These are phyloP conservation scores for Xylaria longipes DNA, from an alignment of 495 filamentous ascomycete genomes.

Conservation along the genomic window DNA sequence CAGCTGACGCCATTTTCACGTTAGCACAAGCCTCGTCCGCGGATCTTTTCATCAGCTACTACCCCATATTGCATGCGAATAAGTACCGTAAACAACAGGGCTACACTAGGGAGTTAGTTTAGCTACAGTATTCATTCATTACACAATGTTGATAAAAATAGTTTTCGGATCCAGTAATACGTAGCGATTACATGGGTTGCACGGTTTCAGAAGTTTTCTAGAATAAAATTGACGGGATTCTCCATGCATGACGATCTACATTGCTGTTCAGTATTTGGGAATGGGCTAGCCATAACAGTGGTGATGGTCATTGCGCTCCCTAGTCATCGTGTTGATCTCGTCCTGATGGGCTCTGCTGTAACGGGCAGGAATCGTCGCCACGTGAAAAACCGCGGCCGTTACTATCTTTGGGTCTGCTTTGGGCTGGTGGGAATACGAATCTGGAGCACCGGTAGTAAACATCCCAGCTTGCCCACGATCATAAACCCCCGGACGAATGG, in stretches of 20 bases:
- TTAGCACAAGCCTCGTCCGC: not conserved
- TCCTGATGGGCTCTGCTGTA: not conserved
- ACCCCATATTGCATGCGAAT: not conserved
- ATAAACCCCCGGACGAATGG: not conserved
- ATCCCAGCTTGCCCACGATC: not conserved
- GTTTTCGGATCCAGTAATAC: not conserved
- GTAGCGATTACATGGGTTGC: not conserved
- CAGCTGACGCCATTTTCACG: not conserved
- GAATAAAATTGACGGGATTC: slow-evolving; percentile 19
- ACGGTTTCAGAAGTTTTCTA: slow-evolving; percentile 8
- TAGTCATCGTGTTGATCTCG: not conserved
- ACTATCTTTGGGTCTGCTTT: slow-evolving; percentile 14
- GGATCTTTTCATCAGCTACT: slow-evolving; percentile 6
- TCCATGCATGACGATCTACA: slow-evolving; percentile 19
- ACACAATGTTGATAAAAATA: slow-evolving; percentile 19
- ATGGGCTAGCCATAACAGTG: not conserved
- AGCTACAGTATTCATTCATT: not conserved
- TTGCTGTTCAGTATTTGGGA: slow-evolving; percentile 10
- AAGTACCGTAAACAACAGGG: not conserved
- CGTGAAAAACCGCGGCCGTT: slow-evolving; percentile 6
- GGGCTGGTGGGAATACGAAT: not conserved
- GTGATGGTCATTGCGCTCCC: not conserved
- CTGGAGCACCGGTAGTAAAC: not conserved
- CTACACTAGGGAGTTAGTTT: too few relatives aligned
- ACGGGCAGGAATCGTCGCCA: slow-evolving; percentile 16